Evolutionary conservation across 2,329 filamentous ascomycete species (phyloP).

Genomic region (Fusarium incarnatum): DNA sequence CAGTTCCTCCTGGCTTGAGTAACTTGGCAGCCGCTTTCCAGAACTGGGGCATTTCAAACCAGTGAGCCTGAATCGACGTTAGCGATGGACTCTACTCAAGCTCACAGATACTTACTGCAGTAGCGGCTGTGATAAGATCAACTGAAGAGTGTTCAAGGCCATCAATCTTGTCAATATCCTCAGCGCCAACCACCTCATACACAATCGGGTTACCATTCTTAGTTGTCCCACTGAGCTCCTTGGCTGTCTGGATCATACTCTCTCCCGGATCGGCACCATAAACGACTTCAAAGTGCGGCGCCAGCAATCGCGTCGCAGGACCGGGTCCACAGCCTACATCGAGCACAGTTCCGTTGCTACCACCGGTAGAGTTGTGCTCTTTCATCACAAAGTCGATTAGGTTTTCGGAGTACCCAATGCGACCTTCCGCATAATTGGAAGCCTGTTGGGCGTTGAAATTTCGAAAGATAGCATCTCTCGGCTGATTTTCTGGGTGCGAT

Average conservation of each 20-base stretch:
- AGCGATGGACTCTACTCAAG: fast-evolving
- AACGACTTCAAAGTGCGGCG: not conserved
- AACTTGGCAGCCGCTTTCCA: constrained; percentile 6
- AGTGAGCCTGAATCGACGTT: not conserved
- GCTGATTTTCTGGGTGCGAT: not conserved
- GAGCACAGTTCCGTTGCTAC: not conserved
- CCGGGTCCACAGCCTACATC: constrained; percentile 20
- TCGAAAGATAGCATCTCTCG: not conserved
- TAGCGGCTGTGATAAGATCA: constrained; percentile 13
- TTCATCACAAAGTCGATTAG: not conserved
- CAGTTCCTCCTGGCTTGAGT: constrained; percentile 2
- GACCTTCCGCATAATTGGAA: not conserved
- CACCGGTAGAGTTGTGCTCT: not conserved
- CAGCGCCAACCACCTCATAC: not conserved
- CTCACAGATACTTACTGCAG: not conserved
- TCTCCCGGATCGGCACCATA: constrained; percentile 13
- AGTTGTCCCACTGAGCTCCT: not conserved
- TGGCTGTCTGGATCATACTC: not conserved
- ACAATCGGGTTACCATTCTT: fast-evolving
- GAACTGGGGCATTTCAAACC: constrained; percentile 21
- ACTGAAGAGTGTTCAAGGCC: not conserved
- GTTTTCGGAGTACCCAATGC: not conserved
- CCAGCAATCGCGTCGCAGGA: not conserved
- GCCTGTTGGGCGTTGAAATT: constrained; percentile 14
- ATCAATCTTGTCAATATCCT: not conserved